Base-by-base conservation (phyloP, 2,329 filamentous ascomycete genomes). In the Claviceps sorghi region DNA sequence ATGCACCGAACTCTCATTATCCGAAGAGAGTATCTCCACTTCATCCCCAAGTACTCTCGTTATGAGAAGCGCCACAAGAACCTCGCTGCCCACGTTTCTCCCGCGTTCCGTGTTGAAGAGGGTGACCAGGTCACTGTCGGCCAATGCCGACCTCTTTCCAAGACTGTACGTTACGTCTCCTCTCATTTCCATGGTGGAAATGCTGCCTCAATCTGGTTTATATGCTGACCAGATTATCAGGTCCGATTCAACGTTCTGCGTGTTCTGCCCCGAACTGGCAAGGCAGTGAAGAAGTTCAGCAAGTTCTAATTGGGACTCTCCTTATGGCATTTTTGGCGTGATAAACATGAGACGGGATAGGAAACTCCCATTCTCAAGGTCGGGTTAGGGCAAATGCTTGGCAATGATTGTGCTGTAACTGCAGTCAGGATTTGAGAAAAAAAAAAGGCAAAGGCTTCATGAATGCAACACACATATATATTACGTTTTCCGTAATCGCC, bases 51-150 rank as follows among this genome's bases (percentile, higher is more conserved):
- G 82, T 98, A 98, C 84, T 82, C 87, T 73, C 88, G 93, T 84
- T 98, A 98, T 77, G 94, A 98, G 88, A 97, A 96, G 86, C 84
- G 93, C 75, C 93, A 98, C 88, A 96, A 96, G 86, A 98, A 98
- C 85, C 82, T 98, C 62, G 88, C 93, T 69, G 93, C 91, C 64
- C 93, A 98, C 83, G 91, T 97, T 69, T 96, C 90, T 61, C 93
- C 93, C 67, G 91, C 91, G 75, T 98, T 98, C 89, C 93, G 93
- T 95, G 90, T 97, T 67, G 87, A 95, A 80, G 91, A 97, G 73
- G 94, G 93, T 83, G 93, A 98, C 78, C 86, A 91, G 79, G 94
- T 98, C 68, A 95, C 91, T 67, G 91, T 98, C 75, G 93, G 93
- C 78, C 93, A 98, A 82, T 98, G 93, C 88, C 82, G 93, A 76